Evolutionary conservation across 257 asterid species (phyloP).

Genomic region (Lycium ferocissimum): DNA sequence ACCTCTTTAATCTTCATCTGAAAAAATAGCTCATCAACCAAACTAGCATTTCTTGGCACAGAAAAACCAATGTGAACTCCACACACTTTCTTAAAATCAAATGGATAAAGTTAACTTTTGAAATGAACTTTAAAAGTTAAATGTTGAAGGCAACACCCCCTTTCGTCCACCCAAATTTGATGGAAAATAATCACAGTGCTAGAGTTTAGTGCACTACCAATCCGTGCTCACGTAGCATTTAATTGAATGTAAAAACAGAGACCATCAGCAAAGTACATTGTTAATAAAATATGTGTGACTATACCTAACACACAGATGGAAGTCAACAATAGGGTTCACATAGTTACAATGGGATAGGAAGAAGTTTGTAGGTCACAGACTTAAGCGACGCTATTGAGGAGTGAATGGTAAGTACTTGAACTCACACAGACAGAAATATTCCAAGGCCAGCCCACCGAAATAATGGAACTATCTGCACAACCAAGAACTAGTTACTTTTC

Average conservation of each 20-base stretch:
- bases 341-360: neutral
- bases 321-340: neutral
- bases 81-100: neutral
- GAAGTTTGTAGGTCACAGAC: neutral
- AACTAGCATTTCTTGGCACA: neutral
- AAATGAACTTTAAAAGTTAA: neutral
- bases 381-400: neutral
- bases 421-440: neutral
- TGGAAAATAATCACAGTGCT: neutral
- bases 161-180: neutral
- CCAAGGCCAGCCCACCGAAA: neutral
- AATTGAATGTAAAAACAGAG: neutral
- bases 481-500: neutral
- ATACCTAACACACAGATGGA: neutral
- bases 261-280: neutral
- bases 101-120: neutral
- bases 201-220: neutral
- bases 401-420: neutral
- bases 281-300: neutral
- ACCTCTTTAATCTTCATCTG: neutral
- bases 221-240: neutral
- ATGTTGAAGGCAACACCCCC: neutral
- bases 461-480: constrained; percentile 4
- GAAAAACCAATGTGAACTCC: neutral
- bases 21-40: neutral